Evolutionary conservation across 139 green algal genomes (phyloP).

Genomic region (Desmodesmus armatus): DNA sequence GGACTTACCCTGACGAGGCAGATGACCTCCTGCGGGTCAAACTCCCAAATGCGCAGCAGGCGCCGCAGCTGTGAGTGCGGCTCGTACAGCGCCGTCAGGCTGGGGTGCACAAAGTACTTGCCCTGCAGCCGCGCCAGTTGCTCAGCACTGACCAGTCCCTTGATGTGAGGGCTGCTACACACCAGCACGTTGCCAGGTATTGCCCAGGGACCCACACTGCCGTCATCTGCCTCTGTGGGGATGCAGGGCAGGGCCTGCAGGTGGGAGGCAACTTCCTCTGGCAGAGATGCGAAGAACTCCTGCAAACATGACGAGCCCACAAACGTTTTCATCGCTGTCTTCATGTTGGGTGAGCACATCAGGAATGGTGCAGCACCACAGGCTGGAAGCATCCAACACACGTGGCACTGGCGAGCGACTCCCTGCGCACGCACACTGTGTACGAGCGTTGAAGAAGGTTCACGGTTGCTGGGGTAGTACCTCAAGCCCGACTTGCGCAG

Average conservation of each 20-base stretch:
- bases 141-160: background rate
- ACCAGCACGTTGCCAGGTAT: background rate
- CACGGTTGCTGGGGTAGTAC: no score
- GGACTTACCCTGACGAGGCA: conserved; percentile 16
- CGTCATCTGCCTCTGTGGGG: background rate
- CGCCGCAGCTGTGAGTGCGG: background rate
- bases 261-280: background rate
- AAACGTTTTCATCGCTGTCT: no score
- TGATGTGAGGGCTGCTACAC: background rate
- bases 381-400: no score
- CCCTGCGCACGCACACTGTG: no score
- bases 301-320: background rate
- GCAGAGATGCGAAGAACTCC: conserved; percentile 3
- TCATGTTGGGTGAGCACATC: no score
- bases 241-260: conserved; percentile 11
- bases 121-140: conserved; percentile 2
- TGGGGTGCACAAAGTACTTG: conserved; percentile 14
- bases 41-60: background rate
- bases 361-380: background rate
- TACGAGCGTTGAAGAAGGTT: no score
- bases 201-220: background rate
- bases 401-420: no score
- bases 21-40: conserved; percentile 3
- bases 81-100: background rate
- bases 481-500: no score